Base-by-base conservation (phyloP, 2,329 filamentous ascomycete genomes). In the Hymenoscyphus infarciens region DNA sequence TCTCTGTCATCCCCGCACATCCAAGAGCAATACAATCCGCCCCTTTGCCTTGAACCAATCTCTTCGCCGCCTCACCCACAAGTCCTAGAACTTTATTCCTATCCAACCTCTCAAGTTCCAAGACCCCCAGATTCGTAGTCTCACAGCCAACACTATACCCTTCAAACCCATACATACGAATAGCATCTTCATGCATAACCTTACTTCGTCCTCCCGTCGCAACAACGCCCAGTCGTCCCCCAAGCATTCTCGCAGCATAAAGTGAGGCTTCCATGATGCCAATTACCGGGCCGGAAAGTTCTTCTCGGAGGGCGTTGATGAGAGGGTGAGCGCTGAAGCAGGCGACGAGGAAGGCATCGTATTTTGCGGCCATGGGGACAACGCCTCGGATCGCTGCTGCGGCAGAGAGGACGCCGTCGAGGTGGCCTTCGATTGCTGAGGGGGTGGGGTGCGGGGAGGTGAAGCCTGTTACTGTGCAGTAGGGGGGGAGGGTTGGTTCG, bases 1-100 rank as follows among this genome's bases (percentile, higher is more conserved):
- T 83, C 0, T 92, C 93, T 0, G 89, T 88, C 93, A 97, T 97
- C 0, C 92, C 93, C 2, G 91, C 93, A 74, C 93, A 97, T 0
- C 93, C 93, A 79, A 97, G 83, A 70, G 91, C 88, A 13, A 97
- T 85, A 38, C 87, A 90, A 15, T 81, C 79, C 0, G 92, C 83
- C 0, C 79, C 78, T 0, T 82, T 80, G 8, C 79, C 80, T 7
- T 75, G 73, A 27, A 96, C 76, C 27, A 97, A 77, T 57, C 82
- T 78, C 72, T 81, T 83, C 0, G 91, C 90, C 0, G 92, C 92
- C 19, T 85, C 81, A 64, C 81, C 86, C 71, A 97, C 84, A 69
- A 86, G 85, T 62, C 75, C 75, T 45, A 81, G 77, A 33, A 97
- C 85, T 66, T 90, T 82, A 5, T 85, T 85, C 0, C 82, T 81